Base-by-base conservation (phyloP, 345 rosid species). In the Hibiscus mutabilis region DNA sequence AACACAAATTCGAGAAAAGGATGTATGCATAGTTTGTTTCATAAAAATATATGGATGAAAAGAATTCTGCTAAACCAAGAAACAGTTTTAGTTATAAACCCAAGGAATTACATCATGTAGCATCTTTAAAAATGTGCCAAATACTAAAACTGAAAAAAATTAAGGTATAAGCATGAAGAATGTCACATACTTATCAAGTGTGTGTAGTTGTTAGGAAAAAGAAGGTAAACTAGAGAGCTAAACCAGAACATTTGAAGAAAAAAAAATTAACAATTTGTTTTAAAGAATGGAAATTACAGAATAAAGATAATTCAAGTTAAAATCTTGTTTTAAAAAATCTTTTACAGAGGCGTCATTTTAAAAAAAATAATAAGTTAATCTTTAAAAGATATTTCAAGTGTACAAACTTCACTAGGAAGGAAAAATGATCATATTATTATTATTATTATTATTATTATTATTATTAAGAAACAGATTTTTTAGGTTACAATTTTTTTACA, bases 1-100 rank as follows among this genome's bases (percentile, higher is more conserved):
- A 73, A 70, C 55, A 66, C 63, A 75, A 63, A 27, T 57, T 60
- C 71, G 27, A 22, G 56, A 24, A 66, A 66, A 66, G 56, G 7
- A 44, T 21, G 33, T 10, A 21, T 12, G 10, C 29, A 55, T 55
- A 25, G 19, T 21, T 16, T 5, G 18, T 14, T 65, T 44, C 4
- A 22, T 44, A 21, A 42, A 21, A 15, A 44, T 42, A 22, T 44
- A 6, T 18, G n/a, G 11, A 46, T 15, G 51, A 66, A 21, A 63
- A 66, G 5, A 24, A 24, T 4, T 24, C 7, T 2, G 37, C 35
- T 42, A 65, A 22, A 22, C 12, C 25, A 44, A 42, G 19, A 44
- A 65, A 42, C 35, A 22, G n/a, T 64, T 40, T 37, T 12, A 64
- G 18, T 6, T 65, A 13, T 19, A 13, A 21, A 22, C 2, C 19